Conservation (phyloP, 2,329 filamentous ascomycete genomes). For the Aphanoascus verrucosus region DNA sequence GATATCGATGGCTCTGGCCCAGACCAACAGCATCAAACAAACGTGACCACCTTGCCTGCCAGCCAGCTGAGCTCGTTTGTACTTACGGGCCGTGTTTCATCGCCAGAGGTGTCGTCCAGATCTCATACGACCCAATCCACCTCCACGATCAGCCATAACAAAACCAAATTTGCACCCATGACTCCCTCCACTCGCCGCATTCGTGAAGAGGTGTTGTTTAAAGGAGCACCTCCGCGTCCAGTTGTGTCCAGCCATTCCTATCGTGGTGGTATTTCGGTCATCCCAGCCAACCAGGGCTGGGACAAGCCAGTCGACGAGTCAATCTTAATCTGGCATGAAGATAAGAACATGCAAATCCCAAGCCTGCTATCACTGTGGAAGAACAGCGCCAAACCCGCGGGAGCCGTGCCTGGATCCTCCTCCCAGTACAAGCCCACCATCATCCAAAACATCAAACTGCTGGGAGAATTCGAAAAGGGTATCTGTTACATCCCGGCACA, state of each 20-base stretch:
- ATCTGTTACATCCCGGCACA: conserved; percentile 28
- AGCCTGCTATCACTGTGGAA: conserved; percentile 38
- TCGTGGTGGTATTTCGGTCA: conserved; percentile 34
- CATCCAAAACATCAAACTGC: conserved; percentile 31
- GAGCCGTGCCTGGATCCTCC: conserved; percentile 30
- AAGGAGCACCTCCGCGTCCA: conserved; percentile 24
- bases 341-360: conserved; percentile 33
- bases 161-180: conserved; percentile 36
- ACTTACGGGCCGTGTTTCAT: conserved; percentile 31
- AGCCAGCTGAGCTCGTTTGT: conserved; percentile 35
- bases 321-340: conserved; percentile 35
- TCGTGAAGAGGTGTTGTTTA: conserved; percentile 36
- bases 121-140: conserved; percentile 20
- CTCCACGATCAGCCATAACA: conserved; percentile 21
- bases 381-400: conserved; percentile 29
- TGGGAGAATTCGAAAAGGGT: conserved; percentile 33
- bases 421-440: conserved; percentile 30
- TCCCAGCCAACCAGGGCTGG: conserved; percentile 27
- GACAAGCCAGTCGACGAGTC: conserved; percentile 35
- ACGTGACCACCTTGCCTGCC: conserved; percentile 31
- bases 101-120: conserved; percentile 14
- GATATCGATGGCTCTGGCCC: conserved; percentile 38
- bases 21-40: conserved; percentile 30
- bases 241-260: conserved; percentile 22
- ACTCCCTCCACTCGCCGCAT: conserved; percentile 40